Evolutionary conservation across 371 early-diverging fungal genomes (phyloP), one percentile per base, ranked within the genome.

Genomic region (Mortierella sp.): DNA sequence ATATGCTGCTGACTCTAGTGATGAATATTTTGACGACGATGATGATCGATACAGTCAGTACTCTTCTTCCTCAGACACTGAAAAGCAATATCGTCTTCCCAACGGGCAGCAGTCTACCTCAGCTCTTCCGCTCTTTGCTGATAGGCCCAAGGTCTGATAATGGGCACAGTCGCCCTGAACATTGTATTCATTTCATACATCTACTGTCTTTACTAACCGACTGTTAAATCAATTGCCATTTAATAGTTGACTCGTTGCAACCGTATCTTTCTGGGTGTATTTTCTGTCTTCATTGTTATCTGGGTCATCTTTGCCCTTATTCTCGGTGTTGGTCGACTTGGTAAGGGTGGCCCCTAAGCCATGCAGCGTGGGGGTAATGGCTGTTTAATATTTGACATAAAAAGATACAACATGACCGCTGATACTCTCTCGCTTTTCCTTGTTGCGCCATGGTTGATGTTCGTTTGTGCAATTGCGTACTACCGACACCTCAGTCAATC

Each of bases 221-320:
- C 35, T 52, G n/a, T 52, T n/a, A 6, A 18, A 8, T 20, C 5
- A n/a, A 20, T 28, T 9, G 11, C 55, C 14, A 28, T 28, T 24
- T 20, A 40, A n/a, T 64, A 80, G 81, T 61, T 80, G 57, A 75
- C 75, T 5, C 71, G 68, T 14, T 75, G 75, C 62, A 75, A 80
- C 54, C 75, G 81, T 40, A 40, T 75, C 54, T 80, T 72, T 43
- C 24, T 69, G n/a, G 10, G 40, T 30, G 24, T 75, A 58, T 68
- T 80, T 57, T 65, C 62, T 12, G 20, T 65, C 28, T 72, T 72
- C 37, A 26, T 75, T 10, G 37, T 69, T 3, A 2, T 69, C 51
- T 80, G 81, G 81, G 73, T 76, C 28, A 18, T 43, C 30, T 54
- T 76, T 61, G 83, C 83, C 0, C 57, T 81, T 64, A 49, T 39